Conservation (phyloP, 2,329 filamentous ascomycete species). For the Alternaria conjuncta region DNA sequence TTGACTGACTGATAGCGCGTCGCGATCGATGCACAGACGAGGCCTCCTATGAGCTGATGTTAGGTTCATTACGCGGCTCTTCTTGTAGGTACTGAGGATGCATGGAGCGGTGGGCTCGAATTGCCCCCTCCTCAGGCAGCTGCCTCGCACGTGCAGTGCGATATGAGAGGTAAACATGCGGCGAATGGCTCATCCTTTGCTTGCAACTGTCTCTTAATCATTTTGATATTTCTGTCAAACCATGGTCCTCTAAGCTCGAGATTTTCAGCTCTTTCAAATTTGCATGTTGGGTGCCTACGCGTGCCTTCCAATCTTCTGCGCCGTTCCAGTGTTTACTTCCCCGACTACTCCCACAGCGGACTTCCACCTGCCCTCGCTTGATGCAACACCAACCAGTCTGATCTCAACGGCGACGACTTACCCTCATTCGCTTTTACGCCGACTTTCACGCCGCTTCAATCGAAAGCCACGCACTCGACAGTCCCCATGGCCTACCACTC, state of each 20-base stretch:
- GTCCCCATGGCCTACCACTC: conserved; percentile 9
- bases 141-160: background rate
- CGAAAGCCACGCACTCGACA: background rate
- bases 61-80: background rate
- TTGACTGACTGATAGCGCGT: background rate
- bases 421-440: background rate
- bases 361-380: background rate
- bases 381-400: background rate
- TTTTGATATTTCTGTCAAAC: background rate
- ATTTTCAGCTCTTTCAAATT: background rate
- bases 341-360: background rate
- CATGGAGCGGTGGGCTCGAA: background rate
- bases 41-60: background rate
- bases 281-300: background rate
- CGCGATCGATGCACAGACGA: background rate
- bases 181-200: background rate
- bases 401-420: background rate
- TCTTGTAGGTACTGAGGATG: background rate
- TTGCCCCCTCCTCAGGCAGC: background rate
- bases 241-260: background rate
- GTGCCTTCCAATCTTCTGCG: background rate
- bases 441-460: background rate
- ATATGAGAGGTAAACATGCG: background rate
- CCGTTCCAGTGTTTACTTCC: background rate
- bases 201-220: background rate